These are phyloP conservation scores for Microbotryum saponariae DNA, from an alignment of 1,284 basidiomycete species.

Conservation along the genomic window DNA sequence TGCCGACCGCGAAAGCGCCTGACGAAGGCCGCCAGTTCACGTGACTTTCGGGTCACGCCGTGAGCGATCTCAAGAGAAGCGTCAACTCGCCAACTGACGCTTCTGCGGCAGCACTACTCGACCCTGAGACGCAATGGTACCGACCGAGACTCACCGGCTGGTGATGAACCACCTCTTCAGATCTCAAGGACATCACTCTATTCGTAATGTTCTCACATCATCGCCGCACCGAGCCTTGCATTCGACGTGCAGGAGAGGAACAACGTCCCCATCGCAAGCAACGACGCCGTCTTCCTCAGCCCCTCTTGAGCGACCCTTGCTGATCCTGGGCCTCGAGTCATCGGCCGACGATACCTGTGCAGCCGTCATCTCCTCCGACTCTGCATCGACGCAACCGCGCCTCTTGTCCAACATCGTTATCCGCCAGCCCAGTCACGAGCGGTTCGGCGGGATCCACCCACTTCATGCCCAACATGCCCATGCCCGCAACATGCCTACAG, in stretches of 20 bases:
- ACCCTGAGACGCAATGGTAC: neutral
- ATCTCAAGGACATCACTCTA: neutral
- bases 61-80: too few relatives aligned
- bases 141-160: neutral
- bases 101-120: too few relatives aligned
- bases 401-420: constrained; percentile 73
- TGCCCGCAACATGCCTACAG: constrained; percentile 62
- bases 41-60: too few relatives aligned
- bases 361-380: constrained; percentile 61
- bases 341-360: constrained; percentile 87
- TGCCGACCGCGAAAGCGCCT: too few relatives aligned
- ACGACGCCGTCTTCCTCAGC: neutral
- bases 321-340: constrained; percentile 63
- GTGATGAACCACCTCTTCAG: neutral
- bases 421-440: constrained; percentile 65
- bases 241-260: neutral
- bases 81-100: too few relatives aligned
- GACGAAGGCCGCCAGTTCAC: too few relatives aligned
- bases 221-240: neutral
- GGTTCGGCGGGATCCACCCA: constrained; percentile 76
- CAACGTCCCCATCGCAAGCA: too few relatives aligned
- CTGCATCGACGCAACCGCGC: constrained; percentile 42
- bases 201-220: neutral
- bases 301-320: constrained; percentile 6
- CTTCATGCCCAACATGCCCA: constrained; percentile 46